phyloP scores from a whole-genome alignment of 352 stramenopile genomes.

The Phytophthora syringae region DNA sequence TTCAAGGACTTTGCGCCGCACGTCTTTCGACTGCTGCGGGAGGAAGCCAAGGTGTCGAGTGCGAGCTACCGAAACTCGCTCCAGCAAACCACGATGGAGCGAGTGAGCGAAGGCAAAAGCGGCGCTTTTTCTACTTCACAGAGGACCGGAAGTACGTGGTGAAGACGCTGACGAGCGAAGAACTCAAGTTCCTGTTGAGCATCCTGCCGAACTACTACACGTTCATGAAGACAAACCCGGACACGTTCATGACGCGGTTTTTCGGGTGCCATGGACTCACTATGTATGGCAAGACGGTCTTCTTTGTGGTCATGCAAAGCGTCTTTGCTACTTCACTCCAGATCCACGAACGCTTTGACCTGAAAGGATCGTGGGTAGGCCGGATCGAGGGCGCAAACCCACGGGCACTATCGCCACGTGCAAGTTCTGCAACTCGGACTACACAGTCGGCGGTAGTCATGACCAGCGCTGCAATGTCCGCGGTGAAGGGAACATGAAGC shows the following conservation, averaged over 20 bases:
- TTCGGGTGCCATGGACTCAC: slow-evolving; percentile 84
- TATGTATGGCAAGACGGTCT: slow-evolving; percentile 88
- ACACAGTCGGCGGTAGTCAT: slow-evolving; percentile 69
- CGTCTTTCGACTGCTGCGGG: slow-evolving; percentile 77
- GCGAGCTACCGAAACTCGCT: slow-evolving; percentile 72
- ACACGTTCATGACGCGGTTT: slow-evolving; percentile 85
- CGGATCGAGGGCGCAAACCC: slow-evolving; percentile 76
- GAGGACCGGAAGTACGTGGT: slow-evolving; percentile 87
- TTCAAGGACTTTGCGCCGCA: slow-evolving; percentile 86
- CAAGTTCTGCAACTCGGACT: slow-evolving; percentile 79
- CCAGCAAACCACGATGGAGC: slow-evolving; percentile 77
- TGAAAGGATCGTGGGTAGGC: slow-evolving; percentile 89
- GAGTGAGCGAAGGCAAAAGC: slow-evolving; percentile 84
- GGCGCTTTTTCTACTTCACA: slow-evolving; percentile 88
- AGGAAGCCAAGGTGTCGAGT: slow-evolving; percentile 66
- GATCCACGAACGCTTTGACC: slow-evolving; percentile 84
- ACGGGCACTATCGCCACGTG: slow-evolving; percentile 70
- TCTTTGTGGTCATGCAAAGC: slow-evolving; percentile 88
- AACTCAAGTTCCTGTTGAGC: slow-evolving; percentile 75
- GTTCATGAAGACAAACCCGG: slow-evolving; percentile 66
- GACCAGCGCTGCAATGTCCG: slow-evolving; percentile 72
- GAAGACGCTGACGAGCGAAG: slow-evolving; percentile 80
- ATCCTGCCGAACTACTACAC: slow-evolving; percentile 80
- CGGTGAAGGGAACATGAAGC: slow-evolving; percentile 68
- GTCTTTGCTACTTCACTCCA: slow-evolving; percentile 81